phyloP scores from a whole-genome alignment of 2,329 filamentous ascomycete genomes.

The Aureobasidium sp. region DNA sequence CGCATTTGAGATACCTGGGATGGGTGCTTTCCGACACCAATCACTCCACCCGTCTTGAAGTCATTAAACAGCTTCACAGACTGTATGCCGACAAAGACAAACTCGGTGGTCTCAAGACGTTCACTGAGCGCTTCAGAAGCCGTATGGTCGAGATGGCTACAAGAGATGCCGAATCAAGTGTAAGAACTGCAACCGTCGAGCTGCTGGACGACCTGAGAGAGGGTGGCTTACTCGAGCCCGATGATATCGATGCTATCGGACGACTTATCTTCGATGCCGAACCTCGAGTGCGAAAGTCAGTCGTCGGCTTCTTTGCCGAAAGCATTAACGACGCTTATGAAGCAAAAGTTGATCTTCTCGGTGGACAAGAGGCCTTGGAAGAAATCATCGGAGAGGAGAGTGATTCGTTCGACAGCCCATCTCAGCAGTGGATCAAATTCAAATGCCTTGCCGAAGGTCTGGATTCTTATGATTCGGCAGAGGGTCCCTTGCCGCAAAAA shows the following conservation, averaged over 20 bases:
- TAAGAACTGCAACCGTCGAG: conserved; percentile 73
- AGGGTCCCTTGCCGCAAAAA: conserved; percentile 40
- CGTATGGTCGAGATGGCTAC: conserved; percentile 90
- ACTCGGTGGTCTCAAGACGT: conserved; percentile 69
- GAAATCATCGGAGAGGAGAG: conserved; percentile 71
- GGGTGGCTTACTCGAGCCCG: conserved; percentile 79
- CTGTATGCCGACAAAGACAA: conserved; percentile 77
- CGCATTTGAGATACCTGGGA: conserved; percentile 86
- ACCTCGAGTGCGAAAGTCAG: conserved; percentile 74
- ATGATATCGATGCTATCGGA: conserved; percentile 83
- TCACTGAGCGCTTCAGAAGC: conserved; percentile 83
- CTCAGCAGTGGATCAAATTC: conserved; percentile 79
- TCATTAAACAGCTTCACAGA: conserved; percentile 71
- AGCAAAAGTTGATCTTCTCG: conserved; percentile 73
- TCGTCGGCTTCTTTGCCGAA: conserved; percentile 83
- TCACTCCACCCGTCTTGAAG: conserved; percentile 70
- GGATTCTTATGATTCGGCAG: conserved; percentile 68
- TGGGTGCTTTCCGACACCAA: conserved; percentile 88
- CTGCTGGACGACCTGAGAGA: conserved; percentile 76
- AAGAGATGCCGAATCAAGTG: conserved; percentile 70
- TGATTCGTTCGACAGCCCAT: conserved; percentile 53
- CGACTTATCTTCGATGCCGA: conserved; percentile 86
- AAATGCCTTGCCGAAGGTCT: conserved; percentile 85
- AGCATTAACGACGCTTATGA: conserved; percentile 79
- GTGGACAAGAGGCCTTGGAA: conserved; percentile 67